Conservation (phyloP, 2,329 filamentous ascomycete genomes). For the Calonectria honghensis region DNA sequence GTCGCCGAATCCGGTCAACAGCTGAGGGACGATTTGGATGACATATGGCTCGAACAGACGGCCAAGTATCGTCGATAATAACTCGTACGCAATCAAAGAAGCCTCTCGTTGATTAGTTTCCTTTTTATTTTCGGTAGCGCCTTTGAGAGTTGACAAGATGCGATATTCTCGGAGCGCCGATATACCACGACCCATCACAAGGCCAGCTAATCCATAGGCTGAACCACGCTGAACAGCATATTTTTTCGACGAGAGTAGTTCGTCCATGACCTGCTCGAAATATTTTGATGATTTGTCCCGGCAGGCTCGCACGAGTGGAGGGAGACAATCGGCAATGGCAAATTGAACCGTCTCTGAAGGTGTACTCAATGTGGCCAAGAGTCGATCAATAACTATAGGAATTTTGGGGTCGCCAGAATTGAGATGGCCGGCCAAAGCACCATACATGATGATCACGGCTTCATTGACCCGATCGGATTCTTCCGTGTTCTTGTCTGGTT, state of each 20-base stretch:
- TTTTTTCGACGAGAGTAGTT: slow-evolving; percentile 89
- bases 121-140: slow-evolving; percentile 95
- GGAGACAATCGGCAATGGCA: slow-evolving; percentile 94
- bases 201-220: slow-evolving; percentile 93
- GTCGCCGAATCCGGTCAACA: slow-evolving; percentile 93
- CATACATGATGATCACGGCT: slow-evolving; percentile 97
- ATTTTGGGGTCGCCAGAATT: slow-evolving; percentile 90
- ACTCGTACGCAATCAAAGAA: slow-evolving; percentile 91
- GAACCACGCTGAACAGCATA: slow-evolving; percentile 95
- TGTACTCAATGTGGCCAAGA: slow-evolving; percentile 91
- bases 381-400: slow-evolving; percentile 88
- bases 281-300: slow-evolving; percentile 86
- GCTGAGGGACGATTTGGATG: slow-evolving; percentile 93
- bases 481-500: slow-evolving; percentile 86
- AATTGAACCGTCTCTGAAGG: slow-evolving; percentile 98
- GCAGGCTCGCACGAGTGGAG: slow-evolving; percentile 90
- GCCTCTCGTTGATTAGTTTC: slow-evolving; percentile 92
- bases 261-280: slow-evolving; percentile 86
- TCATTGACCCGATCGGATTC: slow-evolving; percentile 94
- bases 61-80: slow-evolving; percentile 89
- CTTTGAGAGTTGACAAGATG: slow-evolving; percentile 86
- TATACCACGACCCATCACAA: slow-evolving; percentile 92
- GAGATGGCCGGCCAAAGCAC: slow-evolving; percentile 92
- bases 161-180: slow-evolving; percentile 88
- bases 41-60: slow-evolving; percentile 97